Conservation (phyloP, 2,329 filamentous ascomycete species). For the Seiridium cupressi region DNA sequence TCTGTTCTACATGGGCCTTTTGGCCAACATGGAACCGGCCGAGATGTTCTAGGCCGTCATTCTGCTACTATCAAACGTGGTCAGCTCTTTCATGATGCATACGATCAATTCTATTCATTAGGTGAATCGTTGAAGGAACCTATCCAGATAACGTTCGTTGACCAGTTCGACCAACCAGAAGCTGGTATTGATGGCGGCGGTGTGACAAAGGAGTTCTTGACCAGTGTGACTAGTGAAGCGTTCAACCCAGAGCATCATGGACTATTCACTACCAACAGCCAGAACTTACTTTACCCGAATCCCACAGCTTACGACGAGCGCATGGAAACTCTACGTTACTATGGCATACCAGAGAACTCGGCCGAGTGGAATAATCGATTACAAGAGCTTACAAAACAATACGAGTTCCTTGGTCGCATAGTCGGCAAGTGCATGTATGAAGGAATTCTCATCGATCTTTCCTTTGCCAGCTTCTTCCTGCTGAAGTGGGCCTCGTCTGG, state of each 20-base stretch:
- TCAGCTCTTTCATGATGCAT: slow-evolving; percentile 82
- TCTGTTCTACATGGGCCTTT: slow-evolving; percentile 44
- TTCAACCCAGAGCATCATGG: slow-evolving; percentile 57
- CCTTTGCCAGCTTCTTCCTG: slow-evolving; percentile 93
- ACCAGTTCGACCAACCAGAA: slow-evolving; percentile 81
- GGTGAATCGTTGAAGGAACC: slow-evolving; percentile 87
- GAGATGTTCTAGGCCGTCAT: slow-evolving; percentile 55
- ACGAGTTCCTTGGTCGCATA: slow-evolving; percentile 89
- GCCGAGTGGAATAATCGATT: slow-evolving; percentile 58
- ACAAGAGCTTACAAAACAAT: slow-evolving; percentile 65
- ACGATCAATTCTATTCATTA: slow-evolving; percentile 75
- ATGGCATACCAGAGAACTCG: slow-evolving; percentile 34
- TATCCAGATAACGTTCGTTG: slow-evolving; percentile 94
- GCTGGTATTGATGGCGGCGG: slow-evolving; percentile 96
- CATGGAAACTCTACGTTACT: slow-evolving; percentile 53
- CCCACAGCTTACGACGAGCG: slow-evolving; percentile 72
- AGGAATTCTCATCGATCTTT: slow-evolving; percentile 89
- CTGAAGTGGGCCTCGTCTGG: slow-evolving; percentile 83
- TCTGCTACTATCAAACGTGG: slow-evolving; percentile 78
- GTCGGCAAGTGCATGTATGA: slow-evolving; percentile 98
- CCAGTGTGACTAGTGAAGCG: slow-evolving; percentile 80
- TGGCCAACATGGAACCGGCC: slow-evolving; percentile 9
- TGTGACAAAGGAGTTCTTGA: slow-evolving; percentile 96
- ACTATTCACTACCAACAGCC: slow-evolving; percentile 80
- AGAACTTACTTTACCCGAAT: slow-evolving; percentile 87